Evolutionary conservation across 2,329 filamentous ascomycete genomes (phyloP), one percentile per base, ranked within the genome.

Genomic region (Fusarium humuli): DNA sequence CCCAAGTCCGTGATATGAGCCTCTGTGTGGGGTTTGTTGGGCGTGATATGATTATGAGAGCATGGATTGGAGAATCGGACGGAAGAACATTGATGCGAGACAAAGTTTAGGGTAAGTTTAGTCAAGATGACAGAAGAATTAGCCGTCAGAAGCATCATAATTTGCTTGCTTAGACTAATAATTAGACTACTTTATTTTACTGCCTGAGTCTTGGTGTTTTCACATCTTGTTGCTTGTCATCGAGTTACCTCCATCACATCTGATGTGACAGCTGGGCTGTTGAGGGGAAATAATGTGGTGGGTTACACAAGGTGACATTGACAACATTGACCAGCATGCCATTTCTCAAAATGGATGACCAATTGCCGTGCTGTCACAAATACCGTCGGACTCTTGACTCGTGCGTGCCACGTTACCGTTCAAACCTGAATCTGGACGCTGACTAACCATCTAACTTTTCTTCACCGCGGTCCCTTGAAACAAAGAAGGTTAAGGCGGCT

Each of bases 231-330:
- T 13, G 12, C 29, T 1, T 30, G 12, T 30, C 6, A n/a, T 25
- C 10, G 29, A 14, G 25, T 8, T 29, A 29, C 13, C 12, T 10
- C 12, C 16, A 6, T 7, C 4, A 3, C 10, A 0, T 2, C 6
- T 7, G 8, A 16, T 16, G 9, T 1, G 2, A 14, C 20, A 9
- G 3, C 2, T 14, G 9, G 22, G 18, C 5, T 14, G 7, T 25
- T 37, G 18, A 5, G 8, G 1, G 1, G 7, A 7, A 16, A 5
- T 5, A 5, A 2, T 5, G 6, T 37, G 22, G 23, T 27, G 37
- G 5, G 37, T 22, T 22, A 5, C n/a, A 16, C 9, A 3, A 20
- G 6, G 0, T 7, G 10, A 2, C 13, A n/a, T n/a, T n/a, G n/a
- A n/a, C n/a, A n/a, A n/a, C n/a, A n/a, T n/a, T n/a, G n/a, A n/a